Base-by-base conservation (phyloP, 2,329 filamentous ascomycete genomes). In the Colletotrichum nymphaeae region DNA sequence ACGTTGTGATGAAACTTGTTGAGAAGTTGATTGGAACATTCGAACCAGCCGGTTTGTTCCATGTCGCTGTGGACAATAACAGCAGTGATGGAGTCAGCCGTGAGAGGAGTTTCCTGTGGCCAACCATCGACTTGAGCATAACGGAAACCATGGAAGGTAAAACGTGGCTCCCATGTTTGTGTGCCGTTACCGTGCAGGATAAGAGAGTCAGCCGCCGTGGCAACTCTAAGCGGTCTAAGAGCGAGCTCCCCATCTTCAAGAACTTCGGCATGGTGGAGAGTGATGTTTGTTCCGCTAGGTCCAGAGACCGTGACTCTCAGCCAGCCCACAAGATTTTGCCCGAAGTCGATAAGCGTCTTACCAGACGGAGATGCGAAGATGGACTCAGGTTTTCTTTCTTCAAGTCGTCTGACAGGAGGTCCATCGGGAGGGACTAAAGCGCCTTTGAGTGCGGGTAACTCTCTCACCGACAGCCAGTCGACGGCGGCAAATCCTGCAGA, bases 251-350 rank as follows among this genome's bases (percentile, higher is more conserved):
- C 80, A 70, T 86, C 69, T 69, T 91, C 87, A 4, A 91, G 81
- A 12, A 89, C 88, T 77, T 91, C 89, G 0, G 88, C 86, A 76
- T 91, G 89, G 0, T 78, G 78, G 16, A 91, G 80, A 4, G 80
- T 83, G 24, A 91, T 83, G 9, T 78, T 82, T 3, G 83, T 80
- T 1, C 84, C 85, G 3, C 77, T 76, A 0, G 81, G 79, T 0
- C 82, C 85, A 52, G 75, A 75, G 2, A 86, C 77, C 1, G 76
- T 81, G 12, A 90, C 75, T 0, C 80, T 79, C 1, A 90, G 68
- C 75, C 83, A 83, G 1, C 89, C 89, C 0, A 90, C 88, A 0
- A 91, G 79, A 75, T 91, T 90, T 76, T 91, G 88, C 1, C 88
- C 88, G 77, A 91, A 90, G 74, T 91, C 88, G 5, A 90, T 69